These are phyloP conservation scores for Plectranthus barbatus DNA, from an alignment of 257 asterid species.

Conservation along the genomic window DNA sequence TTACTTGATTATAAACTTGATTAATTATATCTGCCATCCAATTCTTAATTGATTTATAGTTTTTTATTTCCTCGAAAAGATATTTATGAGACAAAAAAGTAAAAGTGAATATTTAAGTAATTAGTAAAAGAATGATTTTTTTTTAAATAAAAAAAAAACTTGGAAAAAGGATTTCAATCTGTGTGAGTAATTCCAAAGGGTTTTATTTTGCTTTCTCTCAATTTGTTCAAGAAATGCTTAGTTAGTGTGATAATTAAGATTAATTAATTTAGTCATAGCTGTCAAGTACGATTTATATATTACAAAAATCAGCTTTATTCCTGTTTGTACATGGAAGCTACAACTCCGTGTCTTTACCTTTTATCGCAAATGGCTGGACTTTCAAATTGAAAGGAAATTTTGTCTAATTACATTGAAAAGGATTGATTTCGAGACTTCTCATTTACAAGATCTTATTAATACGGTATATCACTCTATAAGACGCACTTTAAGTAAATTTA, in stretches of 20 bases:
- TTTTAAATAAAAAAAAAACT: too few species aligned
- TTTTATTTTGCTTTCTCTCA: background rate
- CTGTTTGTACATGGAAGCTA: conserved; percentile 20
- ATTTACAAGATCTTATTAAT: too few species aligned
- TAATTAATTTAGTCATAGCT: conserved; percentile 10
- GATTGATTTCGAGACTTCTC: too few species aligned
- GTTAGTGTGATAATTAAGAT: background rate
- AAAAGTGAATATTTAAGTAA: background rate
- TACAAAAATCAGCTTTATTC: conserved; percentile 16
- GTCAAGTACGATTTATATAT: conserved; percentile 8
- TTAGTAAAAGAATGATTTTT: too few species aligned
- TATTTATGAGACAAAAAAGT: background rate
- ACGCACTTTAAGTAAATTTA: too few species aligned
- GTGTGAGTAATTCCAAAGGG: conserved; percentile 17
- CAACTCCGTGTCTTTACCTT: conserved; percentile 19
- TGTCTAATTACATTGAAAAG: too few species aligned
- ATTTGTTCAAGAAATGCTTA: conserved; percentile 16
- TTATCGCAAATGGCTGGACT: conserved; percentile 2
- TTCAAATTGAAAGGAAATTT: conserved; percentile 4
- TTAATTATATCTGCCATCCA: conserved; percentile 9
- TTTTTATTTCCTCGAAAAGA: too few species aligned
- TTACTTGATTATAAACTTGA: conserved; percentile 7
- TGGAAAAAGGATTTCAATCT: background rate
- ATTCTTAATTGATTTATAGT: too few species aligned
- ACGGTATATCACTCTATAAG: too few species aligned